Evolutionary conservation across 164 flowering plant species (phyloP), one percentile per base, ranked within the genome.

Genomic region (Echeveria elegans): DNA sequence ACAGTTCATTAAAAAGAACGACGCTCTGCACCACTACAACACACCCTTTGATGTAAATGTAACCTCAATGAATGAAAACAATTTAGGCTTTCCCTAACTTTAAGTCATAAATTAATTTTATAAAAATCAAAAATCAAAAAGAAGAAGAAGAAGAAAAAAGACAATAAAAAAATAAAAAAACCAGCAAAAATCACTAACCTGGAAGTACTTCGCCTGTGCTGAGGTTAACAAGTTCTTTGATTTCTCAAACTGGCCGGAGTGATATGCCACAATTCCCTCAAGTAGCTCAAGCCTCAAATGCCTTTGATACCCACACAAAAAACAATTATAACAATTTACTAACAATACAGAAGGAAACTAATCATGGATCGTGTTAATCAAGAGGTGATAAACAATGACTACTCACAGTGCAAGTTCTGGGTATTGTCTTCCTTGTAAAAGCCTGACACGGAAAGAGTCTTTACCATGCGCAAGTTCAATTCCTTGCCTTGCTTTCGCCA

Each of bases 241-340:
- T 74, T 85, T 83, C 56, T 83, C 88, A 72, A 79, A 69, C 52
- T 80, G 82, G 64, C 83, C 85, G 74, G 74, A 76, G 71, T 94
- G 88, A 77, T 85, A 94, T 37, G 98, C 97, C 41, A 87, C 88
- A 31, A 94, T 92, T 23, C 93, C 97, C 81, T 94, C 98, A 76
- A 94, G 71, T 65, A 94, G 83, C 77, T 94, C 96, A 69, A 94
- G 74, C 71, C 97, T 82, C 82, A 94, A 68, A 72, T 86, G 82
- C 69, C 98, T 92, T 72, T 2, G 6, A 47, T 65, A 29, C 69
- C 47, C 47, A 43, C 15, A 43, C 47, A 16, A 26, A 18, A 41
- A 60, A 31, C 47, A 67, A 19, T 12, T 56, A 56, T 26, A 2
- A 6, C 50, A 56, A 16, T 56, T 53, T 28, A 28, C 32, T 56